Evolutionary conservation across 768 basidiomycete genomes (phyloP).

Genomic region (Pseudohyphozyma bogoriensis): DNA sequence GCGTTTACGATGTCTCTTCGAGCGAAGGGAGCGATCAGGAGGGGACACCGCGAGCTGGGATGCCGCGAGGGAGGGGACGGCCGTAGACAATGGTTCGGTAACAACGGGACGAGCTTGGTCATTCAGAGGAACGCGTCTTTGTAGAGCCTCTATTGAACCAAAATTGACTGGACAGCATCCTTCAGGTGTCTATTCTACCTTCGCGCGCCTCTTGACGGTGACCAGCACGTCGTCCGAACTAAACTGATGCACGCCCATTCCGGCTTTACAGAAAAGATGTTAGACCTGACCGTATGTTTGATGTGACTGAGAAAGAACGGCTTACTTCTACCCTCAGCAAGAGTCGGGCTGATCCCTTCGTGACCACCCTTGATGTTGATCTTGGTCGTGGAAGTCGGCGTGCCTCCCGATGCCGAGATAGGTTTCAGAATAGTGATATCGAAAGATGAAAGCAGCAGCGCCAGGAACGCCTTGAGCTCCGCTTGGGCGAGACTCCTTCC

Average conservation of each 20-base stretch:
- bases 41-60: no score
- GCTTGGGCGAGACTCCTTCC: slow-evolving; percentile 15
- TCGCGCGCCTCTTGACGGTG: no score
- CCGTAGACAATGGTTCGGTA: no score
- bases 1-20: no score
- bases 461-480: slow-evolving; percentile 20
- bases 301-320: neutral
- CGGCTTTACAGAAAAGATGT: neutral
- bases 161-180: no score
- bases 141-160: no score
- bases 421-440: slow-evolving; percentile 1
- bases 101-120: no score
- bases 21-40: no score
- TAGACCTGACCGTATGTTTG: neutral
- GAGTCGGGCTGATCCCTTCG: neutral
- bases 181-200: no score
- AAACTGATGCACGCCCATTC: slow-evolving; percentile 16
- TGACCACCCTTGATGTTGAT: neutral
- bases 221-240: no score
- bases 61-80: no score
- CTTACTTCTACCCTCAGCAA: slow-evolving; percentile 1
- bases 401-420: neutral
- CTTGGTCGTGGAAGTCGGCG: neutral
- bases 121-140: no score
- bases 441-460: slow-evolving; percentile 12